Conservation (phyloP, 2,329 filamentous ascomycete genomes). For the Zasmidium cellare region DNA sequence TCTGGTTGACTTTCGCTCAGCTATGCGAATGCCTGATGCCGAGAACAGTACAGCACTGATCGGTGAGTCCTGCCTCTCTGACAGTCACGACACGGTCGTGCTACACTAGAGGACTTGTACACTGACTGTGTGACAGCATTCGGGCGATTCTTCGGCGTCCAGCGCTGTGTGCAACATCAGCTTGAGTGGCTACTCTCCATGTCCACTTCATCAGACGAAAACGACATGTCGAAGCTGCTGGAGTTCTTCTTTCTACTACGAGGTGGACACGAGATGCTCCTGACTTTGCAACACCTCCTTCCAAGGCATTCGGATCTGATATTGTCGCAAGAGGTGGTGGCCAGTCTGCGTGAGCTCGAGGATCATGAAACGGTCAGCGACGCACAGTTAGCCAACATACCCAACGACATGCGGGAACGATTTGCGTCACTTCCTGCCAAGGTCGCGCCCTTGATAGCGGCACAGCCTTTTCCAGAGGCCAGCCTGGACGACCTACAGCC, state of each 20-base stretch:
- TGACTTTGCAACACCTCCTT: slow-evolving; percentile 3
- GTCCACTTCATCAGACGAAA: neutral
- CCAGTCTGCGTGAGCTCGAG: neutral
- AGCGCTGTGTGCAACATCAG: slow-evolving; percentile 5
- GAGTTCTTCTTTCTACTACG: slow-evolving; percentile 7
- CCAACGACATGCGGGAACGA: neutral
- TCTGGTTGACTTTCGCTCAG: slow-evolving; percentile 3
- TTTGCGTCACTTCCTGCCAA: neutral
- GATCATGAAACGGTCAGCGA: neutral
- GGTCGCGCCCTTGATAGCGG: neutral
- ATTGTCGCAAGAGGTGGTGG: neutral
- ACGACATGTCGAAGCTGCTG: neutral
- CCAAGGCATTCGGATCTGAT: neutral
- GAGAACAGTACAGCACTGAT: slow-evolving; percentile 5
- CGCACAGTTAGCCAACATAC: neutral
- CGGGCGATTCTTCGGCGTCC: neutral
- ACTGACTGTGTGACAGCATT: neutral
- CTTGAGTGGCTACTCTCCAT: neutral
- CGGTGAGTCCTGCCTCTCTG: neutral
- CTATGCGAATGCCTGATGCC: neutral
- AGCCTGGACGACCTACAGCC: neutral
- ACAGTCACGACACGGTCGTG: too few species aligned
- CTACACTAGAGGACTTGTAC: too few species aligned
- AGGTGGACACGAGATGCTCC: slow-evolving; percentile 1
- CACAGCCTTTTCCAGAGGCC: neutral